Base-by-base conservation (phyloP, 495 filamentous ascomycete species). In the Penicillium riverlandense region DNA sequence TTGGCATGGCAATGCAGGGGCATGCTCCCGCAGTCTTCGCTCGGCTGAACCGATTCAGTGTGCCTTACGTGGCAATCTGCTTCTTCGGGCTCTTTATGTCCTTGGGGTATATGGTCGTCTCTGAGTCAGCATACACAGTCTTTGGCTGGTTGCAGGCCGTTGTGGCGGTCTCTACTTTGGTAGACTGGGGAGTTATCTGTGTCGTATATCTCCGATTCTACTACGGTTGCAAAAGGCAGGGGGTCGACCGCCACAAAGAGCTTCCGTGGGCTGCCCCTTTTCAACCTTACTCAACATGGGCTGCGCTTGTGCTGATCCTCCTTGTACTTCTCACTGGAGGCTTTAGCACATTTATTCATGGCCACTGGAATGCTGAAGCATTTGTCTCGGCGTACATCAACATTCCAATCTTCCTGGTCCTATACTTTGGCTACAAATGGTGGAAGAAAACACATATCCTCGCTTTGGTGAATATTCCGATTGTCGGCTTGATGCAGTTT, bases 121-220 rank as follows among this genome's bases (percentile, higher is more conserved):
- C 62, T n/a, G 61, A 62, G 9, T 59, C 57, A 14, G 73, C 75
- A 11, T 52, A 71, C 16, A 72, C 68, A 0, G 77, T 76, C 8
- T 81, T 82, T 53, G 64, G 53, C 45, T 82, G 76, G 77, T 57
- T 82, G 29, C 66, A 76, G 10, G 60, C 67, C 28, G 42, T 81
- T 44, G 74, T 69, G 1, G 69, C 74, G 1, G 62, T 67, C 15
- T 68, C 69, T 8, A 67, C 70, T 7, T 50, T 78, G 11, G 58
- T 80, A 7, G 65, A 61, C 31, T 82, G 78, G 78, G 65, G 68
- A 42, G 65, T 62, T 53, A 73, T 70, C 44, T 66, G 60, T 36
- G 62, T 76, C 29, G 63, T 69, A 22, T 79, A 74, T 48, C 52
- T 80, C 10, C 71, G 71, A 8, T 81, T 81, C 57, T 63, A 59